phyloP scores from a whole-genome alignment of 2,329 filamentous ascomycete species.

The Aspergillus sp. region DNA sequence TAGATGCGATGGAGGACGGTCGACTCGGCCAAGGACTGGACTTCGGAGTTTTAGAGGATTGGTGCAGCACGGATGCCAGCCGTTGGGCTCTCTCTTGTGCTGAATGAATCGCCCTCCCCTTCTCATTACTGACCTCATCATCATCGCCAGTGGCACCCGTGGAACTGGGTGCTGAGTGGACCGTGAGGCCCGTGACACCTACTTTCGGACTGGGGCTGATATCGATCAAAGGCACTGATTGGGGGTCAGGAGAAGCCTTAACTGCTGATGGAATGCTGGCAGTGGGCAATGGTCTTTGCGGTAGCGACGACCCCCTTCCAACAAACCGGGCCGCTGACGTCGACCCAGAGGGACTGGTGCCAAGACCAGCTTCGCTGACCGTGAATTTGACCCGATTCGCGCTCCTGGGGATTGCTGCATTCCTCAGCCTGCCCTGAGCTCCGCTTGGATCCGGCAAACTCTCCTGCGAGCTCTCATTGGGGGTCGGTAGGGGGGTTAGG shows the following conservation, averaged over 20 bases:
- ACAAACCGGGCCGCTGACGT: conserved; percentile 33
- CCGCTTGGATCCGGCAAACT: conserved; percentile 24
- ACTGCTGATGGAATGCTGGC: conserved; percentile 41
- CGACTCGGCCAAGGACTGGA: conserved; percentile 30
- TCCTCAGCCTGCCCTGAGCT: conserved; percentile 37
- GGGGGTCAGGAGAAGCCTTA: conserved; percentile 25
- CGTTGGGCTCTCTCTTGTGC: conserved; percentile 38
- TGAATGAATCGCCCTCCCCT: conserved; percentile 36
- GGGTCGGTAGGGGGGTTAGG: conserved; percentile 22
- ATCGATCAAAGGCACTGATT: conserved; percentile 28
- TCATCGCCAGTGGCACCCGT: conserved; percentile 19
- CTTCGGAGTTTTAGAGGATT: conserved; percentile 33
- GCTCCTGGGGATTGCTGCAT: conserved; percentile 40
- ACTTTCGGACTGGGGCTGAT: conserved; percentile 30
- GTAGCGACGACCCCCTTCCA: conserved; percentile 32
- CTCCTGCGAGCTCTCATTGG: conserved; percentile 28
- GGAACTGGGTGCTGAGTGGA: conserved; percentile 29
- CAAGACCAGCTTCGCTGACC: conserved; percentile 25
- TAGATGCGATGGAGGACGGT: conserved; percentile 33
- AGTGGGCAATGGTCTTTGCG: conserved; percentile 35
- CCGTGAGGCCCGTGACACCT: conserved; percentile 31
- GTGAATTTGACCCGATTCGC: conserved; percentile 40
- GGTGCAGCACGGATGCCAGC: conserved; percentile 37
- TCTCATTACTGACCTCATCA: conserved; percentile 37
- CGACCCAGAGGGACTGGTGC: conserved; percentile 22